A percentile compares a stretch with the other conserved stretches of the same genome.
Conservation (phyloP, 306 rosid species). For the Cicer pinnatifidum region DNA sequence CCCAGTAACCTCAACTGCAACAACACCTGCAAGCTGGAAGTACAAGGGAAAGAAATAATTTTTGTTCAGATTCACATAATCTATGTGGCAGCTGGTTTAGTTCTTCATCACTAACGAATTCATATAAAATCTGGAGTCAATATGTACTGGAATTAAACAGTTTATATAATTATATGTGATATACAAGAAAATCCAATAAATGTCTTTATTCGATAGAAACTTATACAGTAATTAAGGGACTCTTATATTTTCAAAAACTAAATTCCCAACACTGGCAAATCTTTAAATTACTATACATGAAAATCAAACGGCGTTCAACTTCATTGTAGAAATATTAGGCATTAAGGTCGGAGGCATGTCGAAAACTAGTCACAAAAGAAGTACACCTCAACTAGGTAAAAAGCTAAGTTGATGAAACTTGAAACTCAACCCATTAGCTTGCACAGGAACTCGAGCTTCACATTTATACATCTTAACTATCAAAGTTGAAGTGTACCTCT, state of each 20-base stretch:
- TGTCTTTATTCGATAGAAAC: conserved; percentile 28
- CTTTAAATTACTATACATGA: conserved; percentile 11
- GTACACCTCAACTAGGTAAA: conserved; percentile 29
- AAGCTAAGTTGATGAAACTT: conserved; percentile 33
- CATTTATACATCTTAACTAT: conserved; percentile 24
- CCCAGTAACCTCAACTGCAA: conserved; percentile 97
- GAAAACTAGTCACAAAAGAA: conserved; percentile 28
- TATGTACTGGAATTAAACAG: conserved; percentile 30
- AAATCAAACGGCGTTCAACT: conserved; percentile 32
- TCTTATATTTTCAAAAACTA: neutral
- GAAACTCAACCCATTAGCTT: conserved; percentile 30
- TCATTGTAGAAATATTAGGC: conserved; percentile 20
- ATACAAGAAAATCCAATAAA: conserved; percentile 18
- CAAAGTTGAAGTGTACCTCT: conserved; percentile 5
- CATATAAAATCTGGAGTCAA: conserved; percentile 27
- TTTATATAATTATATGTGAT: neutral
- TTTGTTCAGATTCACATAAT: conserved; percentile 34
- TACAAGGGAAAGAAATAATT: conserved; percentile 33
- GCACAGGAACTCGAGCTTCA: conserved; percentile 25
- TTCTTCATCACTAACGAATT: conserved; percentile 29
- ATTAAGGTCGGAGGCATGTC: conserved; percentile 20
- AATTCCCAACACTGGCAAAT: conserved; percentile 2
- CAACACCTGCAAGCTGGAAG: conserved; percentile 94
- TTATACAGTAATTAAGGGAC: conserved; percentile 5
- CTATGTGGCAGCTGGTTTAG: conserved; percentile 16